Percentiles rank a stretch among this genome's conserved stretches.
These are phyloP conservation scores for Taiozyma sp. DNA, from an alignment of 1,139 yeast genomes.

Conservation along the genomic window DNA sequence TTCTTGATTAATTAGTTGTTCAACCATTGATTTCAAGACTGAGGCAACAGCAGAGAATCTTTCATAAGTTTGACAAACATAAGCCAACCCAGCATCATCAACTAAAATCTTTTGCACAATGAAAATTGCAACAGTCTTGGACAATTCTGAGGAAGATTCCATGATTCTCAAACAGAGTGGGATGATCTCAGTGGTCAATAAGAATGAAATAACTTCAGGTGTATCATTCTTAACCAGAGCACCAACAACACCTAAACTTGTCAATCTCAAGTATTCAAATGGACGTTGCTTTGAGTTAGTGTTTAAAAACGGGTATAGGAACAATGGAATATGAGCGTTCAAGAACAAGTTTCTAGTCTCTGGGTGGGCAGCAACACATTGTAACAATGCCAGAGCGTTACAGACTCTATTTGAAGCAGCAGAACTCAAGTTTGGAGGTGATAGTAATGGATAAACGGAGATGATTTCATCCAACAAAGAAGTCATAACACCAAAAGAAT, in stretches of 20 bases:
- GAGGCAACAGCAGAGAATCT: slow-evolving; percentile 91
- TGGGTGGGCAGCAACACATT: slow-evolving; percentile 93
- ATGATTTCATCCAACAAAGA: slow-evolving; percentile 85
- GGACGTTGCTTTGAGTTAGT: slow-evolving; percentile 90
- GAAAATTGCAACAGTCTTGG: slow-evolving; percentile 94
- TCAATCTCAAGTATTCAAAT: slow-evolving; percentile 86
- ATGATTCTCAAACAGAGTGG: slow-evolving; percentile 91
- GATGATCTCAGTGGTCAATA: slow-evolving; percentile 89
- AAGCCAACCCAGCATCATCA: slow-evolving; percentile 86
- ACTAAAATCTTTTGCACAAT: slow-evolving; percentile 87
- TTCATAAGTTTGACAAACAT: slow-evolving; percentile 93
- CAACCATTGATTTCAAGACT: slow-evolving; percentile 85
- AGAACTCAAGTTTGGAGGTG: slow-evolving; percentile 83
- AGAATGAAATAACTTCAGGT: slow-evolving; percentile 87
- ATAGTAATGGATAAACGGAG: slow-evolving; percentile 80
- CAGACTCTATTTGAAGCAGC: slow-evolving; percentile 92
- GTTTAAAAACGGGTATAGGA: slow-evolving; percentile 87
- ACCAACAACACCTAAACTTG: slow-evolving; percentile 94
- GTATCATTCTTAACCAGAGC: slow-evolving; percentile 95
- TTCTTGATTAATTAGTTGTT: slow-evolving; percentile 62
- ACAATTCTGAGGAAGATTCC: slow-evolving; percentile 92
- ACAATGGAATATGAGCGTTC: slow-evolving; percentile 87
- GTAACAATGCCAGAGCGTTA: slow-evolving; percentile 89
- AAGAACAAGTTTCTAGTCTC: slow-evolving; percentile 82
- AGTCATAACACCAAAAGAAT: slow-evolving; percentile 95